Evolutionary conservation across 768 basidiomycete genomes (phyloP), one percentile per base, ranked within the genome.

Genomic region (Pisolithus tinctorius): DNA sequence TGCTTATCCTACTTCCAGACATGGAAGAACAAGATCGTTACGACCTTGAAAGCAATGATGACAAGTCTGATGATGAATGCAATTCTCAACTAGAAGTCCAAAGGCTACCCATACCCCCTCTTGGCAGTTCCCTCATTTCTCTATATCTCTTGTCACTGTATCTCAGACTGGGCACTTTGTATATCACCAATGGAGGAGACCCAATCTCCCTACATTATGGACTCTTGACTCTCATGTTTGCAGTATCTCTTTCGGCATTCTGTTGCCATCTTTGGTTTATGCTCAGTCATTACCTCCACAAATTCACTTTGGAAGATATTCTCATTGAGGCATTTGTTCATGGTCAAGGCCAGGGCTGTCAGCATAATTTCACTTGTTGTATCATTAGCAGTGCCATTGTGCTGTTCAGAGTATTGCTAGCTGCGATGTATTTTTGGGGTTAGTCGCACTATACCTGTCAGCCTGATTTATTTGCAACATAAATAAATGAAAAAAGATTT

Each of bases 241-340:
- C 81, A 51, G 81, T 81, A n/a, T 56, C 74, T 34, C 66, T 84
- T 13, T 76, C 86, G 6, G 76, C 75, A 29, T 79, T 85, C 55
- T 74, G 81, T 37, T 71, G 84, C 47, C 84, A 86, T 57, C 68
- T 89, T 45, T 86, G 83, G 82, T 88, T 86, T 68, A 78, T 88
- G 73, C 76, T 89, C n/a, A 80, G 82, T 42, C 75, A 82, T 30
- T 86, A 89, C 64, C 71, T 86, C 42, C 78, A 80, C 58, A 78
- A 79, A 63, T 73, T 76, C 30, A 80, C 85, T 54, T 63, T 83
- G 36, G 82, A 86, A 63, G 86, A 87, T 54, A 71, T 88, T 39
- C 61, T 88, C 47, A 58, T 83, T 14, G 77, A 84, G 55, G 72
- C 79, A 1, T 79, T 87, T 61, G 79, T 82, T 16, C 73, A 75